Conservation (phyloP, 805 yeast genomes). For the Metschnikowia continentalis region DNA sequence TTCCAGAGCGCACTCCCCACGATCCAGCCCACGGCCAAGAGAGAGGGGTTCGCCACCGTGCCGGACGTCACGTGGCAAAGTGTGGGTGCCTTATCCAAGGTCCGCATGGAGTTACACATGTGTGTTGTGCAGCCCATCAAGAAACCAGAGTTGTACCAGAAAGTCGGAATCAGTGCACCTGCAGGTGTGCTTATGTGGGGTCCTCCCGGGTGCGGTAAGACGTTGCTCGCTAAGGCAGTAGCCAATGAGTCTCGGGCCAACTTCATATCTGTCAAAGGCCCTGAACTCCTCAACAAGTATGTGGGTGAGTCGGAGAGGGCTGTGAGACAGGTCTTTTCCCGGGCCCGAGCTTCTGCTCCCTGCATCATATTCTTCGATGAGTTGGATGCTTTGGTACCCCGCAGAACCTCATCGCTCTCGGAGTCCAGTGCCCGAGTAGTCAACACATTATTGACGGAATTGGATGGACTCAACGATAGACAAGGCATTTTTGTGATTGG, state of each 20-base stretch:
- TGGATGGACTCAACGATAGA: slow-evolving; percentile 91
- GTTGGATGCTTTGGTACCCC: slow-evolving; percentile 91
- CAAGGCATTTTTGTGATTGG: slow-evolving; percentile 92
- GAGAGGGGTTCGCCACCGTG: slow-evolving; percentile 98
- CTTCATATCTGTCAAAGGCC: slow-evolving; percentile 93
- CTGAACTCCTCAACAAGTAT: slow-evolving; percentile 88
- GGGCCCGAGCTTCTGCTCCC: slow-evolving; percentile 91
- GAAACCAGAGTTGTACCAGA: slow-evolving; percentile 82
- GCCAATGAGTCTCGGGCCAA: slow-evolving; percentile 97
- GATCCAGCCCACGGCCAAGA: slow-evolving; percentile 93
- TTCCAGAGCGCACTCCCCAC: slow-evolving; percentile 83
- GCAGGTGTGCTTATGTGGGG: slow-evolving; percentile 98
- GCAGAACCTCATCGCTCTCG: slow-evolving; percentile 81
- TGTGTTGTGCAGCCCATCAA: slow-evolving; percentile 96
- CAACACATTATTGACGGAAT: slow-evolving; percentile 87
- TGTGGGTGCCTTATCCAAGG: slow-evolving; percentile 81
- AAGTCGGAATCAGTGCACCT: slow-evolving; percentile 94
- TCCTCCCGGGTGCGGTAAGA: slow-evolving; percentile 99
- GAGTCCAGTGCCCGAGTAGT: slow-evolving; percentile 93
- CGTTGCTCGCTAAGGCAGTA: slow-evolving; percentile 92
- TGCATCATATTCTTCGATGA: slow-evolving; percentile 96
- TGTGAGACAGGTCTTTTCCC: slow-evolving; percentile 84
- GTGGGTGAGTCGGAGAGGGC: slow-evolving; percentile 97
- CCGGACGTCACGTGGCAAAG: slow-evolving; percentile 96
- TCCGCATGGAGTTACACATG: slow-evolving; percentile 89